Base-by-base conservation (phyloP, 208 protist genomes). In the Trichomonas vaginalis region DNA sequence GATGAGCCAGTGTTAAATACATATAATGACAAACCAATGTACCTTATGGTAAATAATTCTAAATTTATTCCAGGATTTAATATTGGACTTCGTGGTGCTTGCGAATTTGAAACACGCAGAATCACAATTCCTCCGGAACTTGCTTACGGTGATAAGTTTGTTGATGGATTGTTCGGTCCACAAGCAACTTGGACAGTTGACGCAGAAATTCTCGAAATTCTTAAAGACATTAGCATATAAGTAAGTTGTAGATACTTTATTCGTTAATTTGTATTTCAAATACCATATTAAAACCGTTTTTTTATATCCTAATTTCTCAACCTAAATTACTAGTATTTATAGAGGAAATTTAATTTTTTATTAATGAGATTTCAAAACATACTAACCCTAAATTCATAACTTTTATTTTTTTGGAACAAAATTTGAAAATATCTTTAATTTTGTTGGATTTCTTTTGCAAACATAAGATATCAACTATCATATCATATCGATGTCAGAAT, bases 161-260 rank as follows among this genome's bases (percentile, higher is more conserved):
- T 83, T 32, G 79, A 83, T 42, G 79, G 79, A 40, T 40, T 83
- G 27, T 83, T 83, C 15, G 79, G 35, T 40, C 86, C 86, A 39
- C 12, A 92, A n/a, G 42, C 86, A 92, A 92, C 86, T 39, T 92
- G 86, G 86, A 92, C 46, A 39, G 86, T 92, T 39, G 86, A 92
- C 56, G 86, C 86, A 4, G 86, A 92, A 51, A 47, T 92, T 39
- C 23, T 92, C 15, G 86, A 92, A 92, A 51, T 92, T n/a, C 12
- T 92, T 23, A 92, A 92, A 51, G 45, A 92, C n/a, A 27, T 70
- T 70, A 70, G 56, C 56, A 70, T 70, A 70, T 70, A 70, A 70
- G 56, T 70, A 70, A 70, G n/a, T 70, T 70, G 56, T 70, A 70
- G 15, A 70, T 70, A n/a, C 56, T 70, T n/a, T 70, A 70, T n/a